Conservation (phyloP, 2,329 filamentous ascomycete genomes). For the Colletotrichum scovillei region DNA sequence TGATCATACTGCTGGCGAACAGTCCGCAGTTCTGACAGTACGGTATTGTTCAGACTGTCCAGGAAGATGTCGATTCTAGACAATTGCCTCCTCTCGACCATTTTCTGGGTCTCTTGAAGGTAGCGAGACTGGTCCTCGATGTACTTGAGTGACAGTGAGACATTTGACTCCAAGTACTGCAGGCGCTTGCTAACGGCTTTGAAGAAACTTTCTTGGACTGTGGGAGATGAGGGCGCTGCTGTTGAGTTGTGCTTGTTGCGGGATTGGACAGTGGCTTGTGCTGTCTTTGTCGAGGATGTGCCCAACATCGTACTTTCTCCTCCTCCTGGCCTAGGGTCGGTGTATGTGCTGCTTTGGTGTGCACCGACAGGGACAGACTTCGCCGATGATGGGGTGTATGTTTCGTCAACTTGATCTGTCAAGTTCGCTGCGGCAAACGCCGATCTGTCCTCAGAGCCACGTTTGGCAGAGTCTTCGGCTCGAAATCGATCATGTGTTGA, state of each 20-base stretch:
- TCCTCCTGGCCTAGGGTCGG: background rate
- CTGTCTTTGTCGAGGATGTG: conserved; percentile 41
- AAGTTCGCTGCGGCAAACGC: background rate
- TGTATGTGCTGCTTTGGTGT: background rate
- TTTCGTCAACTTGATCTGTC: background rate
- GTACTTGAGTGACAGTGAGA: conserved; percentile 91
- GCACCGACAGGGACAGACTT: background rate
- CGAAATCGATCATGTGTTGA: background rate
- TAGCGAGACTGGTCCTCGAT: conserved; percentile 96
- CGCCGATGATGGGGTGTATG: background rate
- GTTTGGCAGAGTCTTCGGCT: background rate
- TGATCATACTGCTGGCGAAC: conserved; percentile 92
- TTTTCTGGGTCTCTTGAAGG: conserved; percentile 85
- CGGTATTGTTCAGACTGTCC: conserved; percentile 86
- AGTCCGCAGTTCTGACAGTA: conserved; percentile 81
- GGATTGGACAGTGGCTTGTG: conserved; percentile 43
- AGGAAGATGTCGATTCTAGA: conserved; percentile 86
- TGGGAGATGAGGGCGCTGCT: conserved; percentile 71
- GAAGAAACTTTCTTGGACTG: conserved; percentile 97
- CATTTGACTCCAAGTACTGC: conserved; percentile 90
- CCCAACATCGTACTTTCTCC: conserved; percentile 1
- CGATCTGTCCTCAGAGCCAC: background rate
- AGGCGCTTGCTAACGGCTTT: conserved; percentile 95
- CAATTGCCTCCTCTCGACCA: conserved; percentile 88
- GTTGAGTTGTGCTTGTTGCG: conserved; percentile 51